These are phyloP conservation scores for Cardiosporidium cionae DNA, from an alignment of 169 alveolate genomes.

Conservation along the genomic window DNA sequence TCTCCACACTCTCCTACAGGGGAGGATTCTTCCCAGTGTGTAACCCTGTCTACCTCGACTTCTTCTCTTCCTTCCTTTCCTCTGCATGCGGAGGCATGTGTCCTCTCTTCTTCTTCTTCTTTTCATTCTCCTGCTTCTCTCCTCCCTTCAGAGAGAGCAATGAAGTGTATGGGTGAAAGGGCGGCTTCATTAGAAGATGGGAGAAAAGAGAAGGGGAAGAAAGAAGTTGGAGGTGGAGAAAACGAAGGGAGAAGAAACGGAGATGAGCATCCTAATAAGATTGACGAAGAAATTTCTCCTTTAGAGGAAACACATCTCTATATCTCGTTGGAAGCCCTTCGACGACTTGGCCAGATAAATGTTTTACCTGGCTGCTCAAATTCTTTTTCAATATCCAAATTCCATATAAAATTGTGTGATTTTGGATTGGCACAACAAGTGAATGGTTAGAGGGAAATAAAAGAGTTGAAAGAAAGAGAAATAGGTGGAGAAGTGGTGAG, in stretches of 20 bases:
- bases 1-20: background rate
- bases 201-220: background rate
- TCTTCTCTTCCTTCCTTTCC: background rate
- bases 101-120: too few species aligned
- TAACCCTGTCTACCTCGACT: background rate
- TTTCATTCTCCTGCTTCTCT: background rate
- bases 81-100: too few species aligned
- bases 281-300: background rate
- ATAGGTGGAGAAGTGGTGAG: background rate
- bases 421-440: too few species aligned
- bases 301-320: background rate
- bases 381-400: too few species aligned
- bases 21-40: background rate
- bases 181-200: background rate
- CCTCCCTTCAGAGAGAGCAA: too few species aligned
- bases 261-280: background rate
- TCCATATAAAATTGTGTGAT: background rate
- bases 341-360: background rate
- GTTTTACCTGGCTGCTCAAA: background rate
- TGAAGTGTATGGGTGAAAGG: too few species aligned
- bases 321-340: background rate
- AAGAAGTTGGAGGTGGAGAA: background rate
- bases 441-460: too few species aligned
- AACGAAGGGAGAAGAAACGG: background rate
- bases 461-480: too few species aligned